Conservation (phyloP, 257 asterid species). For the Scutellaria baicalensis region DNA sequence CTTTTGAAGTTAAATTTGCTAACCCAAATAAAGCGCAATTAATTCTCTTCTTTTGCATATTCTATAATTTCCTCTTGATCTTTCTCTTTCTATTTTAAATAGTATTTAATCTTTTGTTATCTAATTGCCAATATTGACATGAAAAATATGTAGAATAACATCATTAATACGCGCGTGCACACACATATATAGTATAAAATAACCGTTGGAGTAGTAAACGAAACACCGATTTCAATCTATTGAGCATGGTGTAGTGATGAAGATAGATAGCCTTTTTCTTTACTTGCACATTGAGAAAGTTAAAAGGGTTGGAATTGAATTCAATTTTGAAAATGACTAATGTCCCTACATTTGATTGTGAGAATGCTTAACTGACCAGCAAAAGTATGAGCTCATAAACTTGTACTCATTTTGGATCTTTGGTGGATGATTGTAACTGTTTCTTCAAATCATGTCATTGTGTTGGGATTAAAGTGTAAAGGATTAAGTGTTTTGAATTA, state of each 20-base stretch:
- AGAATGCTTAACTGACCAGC: slow-evolving; percentile 16
- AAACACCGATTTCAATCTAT: neutral
- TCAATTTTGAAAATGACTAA: neutral
- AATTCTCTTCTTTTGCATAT: neutral
- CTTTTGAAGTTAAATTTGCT: neutral
- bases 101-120: neutral
- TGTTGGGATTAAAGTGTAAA: too few relatives aligned
- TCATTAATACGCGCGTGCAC: too few relatives aligned
- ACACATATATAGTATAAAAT: too few relatives aligned
- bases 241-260: neutral
- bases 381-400: neutral
- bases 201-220: neutral
- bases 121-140: too few relatives aligned
- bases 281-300: neutral
- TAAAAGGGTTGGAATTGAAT: neutral
- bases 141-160: too few relatives aligned
- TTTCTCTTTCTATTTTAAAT: neutral
- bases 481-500: too few relatives aligned
- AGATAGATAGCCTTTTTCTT: neutral
- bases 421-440: too few relatives aligned
- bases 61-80: too few relatives aligned
- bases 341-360: neutral
- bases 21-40: neutral
- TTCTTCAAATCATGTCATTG: too few relatives aligned
- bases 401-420: too few relatives aligned